These are phyloP conservation scores for Allium sativum DNA, from an alignment of 106 monocot species.

Conservation along the genomic window DNA sequence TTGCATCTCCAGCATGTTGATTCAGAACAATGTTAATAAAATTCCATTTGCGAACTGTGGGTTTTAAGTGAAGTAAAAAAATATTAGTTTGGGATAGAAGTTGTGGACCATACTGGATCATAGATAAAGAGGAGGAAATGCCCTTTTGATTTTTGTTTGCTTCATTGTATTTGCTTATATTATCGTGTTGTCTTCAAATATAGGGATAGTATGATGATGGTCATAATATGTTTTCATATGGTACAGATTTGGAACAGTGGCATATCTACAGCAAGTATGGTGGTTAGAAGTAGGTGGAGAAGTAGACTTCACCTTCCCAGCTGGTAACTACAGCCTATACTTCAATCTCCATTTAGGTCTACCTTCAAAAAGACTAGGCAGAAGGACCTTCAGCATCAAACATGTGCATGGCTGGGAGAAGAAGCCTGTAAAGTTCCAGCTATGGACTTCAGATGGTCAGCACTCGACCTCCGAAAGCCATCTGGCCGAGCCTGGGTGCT, in stretches of 20 bases:
- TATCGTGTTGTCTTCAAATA: no score
- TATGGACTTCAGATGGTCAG: slow-evolving; percentile 39
- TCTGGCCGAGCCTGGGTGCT: slow-evolving; percentile 23
- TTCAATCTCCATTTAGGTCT: slow-evolving; percentile 36
- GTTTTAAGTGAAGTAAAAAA: no score
- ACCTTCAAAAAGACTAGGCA: slow-evolving; percentile 22
- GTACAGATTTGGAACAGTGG: slow-evolving; percentile 32
- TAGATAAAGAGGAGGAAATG: no score
- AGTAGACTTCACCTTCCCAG: slow-evolving; percentile 37
- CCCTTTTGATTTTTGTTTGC: no score
- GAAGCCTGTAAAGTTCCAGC: slow-evolving; percentile 40
- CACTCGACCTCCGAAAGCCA: slow-evolving; percentile 22
- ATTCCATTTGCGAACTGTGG: no score
- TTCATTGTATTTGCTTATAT: no score
- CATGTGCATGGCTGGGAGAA: slow-evolving; percentile 42
- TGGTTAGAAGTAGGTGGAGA: slow-evolving; percentile 45
- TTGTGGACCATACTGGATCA: no score
- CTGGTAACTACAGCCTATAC: slow-evolving; percentile 36
- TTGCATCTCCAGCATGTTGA: no score
- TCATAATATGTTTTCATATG: no score
- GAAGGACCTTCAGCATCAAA: slow-evolving; percentile 18
- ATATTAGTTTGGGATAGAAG: no score
- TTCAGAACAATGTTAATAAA: no score
- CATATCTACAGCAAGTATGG: slow-evolving; percentile 49
- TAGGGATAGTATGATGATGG: no score